A percentile compares a stretch with the other conserved stretches of the same genome.
Conservation (phyloP, 225 moss, liverwort and hornwort species). For the Bryum argenteum region DNA sequence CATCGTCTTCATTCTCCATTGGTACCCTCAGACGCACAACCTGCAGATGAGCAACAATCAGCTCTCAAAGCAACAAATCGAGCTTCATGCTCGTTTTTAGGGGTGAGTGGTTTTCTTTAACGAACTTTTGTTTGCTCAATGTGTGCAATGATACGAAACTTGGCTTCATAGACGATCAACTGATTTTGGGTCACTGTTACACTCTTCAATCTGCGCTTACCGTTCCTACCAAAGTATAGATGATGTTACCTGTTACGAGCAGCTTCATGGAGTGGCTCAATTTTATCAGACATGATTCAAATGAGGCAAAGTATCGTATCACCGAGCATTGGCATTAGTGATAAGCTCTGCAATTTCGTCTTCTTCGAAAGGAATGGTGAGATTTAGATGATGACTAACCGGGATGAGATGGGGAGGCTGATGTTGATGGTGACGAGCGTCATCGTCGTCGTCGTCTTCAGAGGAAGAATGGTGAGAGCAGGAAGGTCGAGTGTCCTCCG, state of each 20-base stretch:
- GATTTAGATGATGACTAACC: constrained; percentile 28
- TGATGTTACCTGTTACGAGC: no score
- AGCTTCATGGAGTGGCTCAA: no score
- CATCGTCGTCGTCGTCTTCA: constrained; percentile 33
- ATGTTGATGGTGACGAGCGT: constrained; percentile 11
- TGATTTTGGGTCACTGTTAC: no score
- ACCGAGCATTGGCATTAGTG: no score
- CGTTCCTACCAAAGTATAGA: no score
- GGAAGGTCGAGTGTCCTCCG: constrained; percentile 12
- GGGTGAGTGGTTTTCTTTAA: no score
- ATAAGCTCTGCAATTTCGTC: neutral
- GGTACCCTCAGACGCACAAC: constrained; percentile 52
- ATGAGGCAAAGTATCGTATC: no score
- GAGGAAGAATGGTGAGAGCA: constrained; percentile 36
- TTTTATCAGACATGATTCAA: no score
- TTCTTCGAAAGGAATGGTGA: neutral
- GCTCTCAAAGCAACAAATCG: neutral
- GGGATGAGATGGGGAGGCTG: constrained; percentile 43
- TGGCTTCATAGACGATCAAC: no score
- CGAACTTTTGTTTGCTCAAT: no score
- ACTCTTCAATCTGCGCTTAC: no score
- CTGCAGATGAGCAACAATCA: constrained; percentile 33
- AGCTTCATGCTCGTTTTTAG: neutral
- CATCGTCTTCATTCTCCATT: constrained; percentile 48
- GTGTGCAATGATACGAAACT: no score